Base-by-base conservation (phyloP, 129 eudicot species). In the Daucus carota region DNA sequence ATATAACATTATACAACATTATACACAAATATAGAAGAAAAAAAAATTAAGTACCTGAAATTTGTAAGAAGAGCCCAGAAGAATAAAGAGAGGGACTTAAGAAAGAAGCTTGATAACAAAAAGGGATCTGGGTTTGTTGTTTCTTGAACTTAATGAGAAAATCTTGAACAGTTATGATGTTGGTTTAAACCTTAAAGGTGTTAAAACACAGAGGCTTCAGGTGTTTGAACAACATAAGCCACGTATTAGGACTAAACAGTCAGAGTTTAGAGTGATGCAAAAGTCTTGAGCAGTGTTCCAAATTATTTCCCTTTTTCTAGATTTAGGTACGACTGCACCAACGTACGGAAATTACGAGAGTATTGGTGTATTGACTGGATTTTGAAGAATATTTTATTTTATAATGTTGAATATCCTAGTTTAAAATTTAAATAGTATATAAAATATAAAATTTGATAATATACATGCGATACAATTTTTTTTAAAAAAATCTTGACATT, bases 31-130 rank as follows among this genome's bases (percentile, higher is more conserved):
- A 40, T 3, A 43, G 0, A 65, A 26, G 20, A 38, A 43, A 0
- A 47, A 0, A 38, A 34, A 0, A 47, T 0, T 13, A 34, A 36
- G 74, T 59, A 75, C 86, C 83, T 79, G 76, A 26, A 46, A 33
- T 32, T 20, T 12, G 38, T 12, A 32, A 65, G 73, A 13, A 66
- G 47, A 72, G 5, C 81, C 74, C 85, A 72, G 74, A 69, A 36
- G 40, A 36, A 69, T 22, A 46, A 34, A 29, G 65, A 45, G 7
- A 17, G 75, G 65, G 69, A 34, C 42, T 8, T 11, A 13, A 20
- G 0, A 6, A 42, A 60, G 52, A 70, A 50, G 44, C 69, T n/a
- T 0, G 26, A 68, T 74, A 72, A 78, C 72, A 44, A 63, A 22
- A 8, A 46, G 17, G 12, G 29, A 7, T 44, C 13, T 9, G 31